A percentile compares a stretch with the other conserved stretches of the same genome.
Conservation (phyloP, 2,329 filamentous ascomycete species). For the Lachnellula occidentalis region DNA sequence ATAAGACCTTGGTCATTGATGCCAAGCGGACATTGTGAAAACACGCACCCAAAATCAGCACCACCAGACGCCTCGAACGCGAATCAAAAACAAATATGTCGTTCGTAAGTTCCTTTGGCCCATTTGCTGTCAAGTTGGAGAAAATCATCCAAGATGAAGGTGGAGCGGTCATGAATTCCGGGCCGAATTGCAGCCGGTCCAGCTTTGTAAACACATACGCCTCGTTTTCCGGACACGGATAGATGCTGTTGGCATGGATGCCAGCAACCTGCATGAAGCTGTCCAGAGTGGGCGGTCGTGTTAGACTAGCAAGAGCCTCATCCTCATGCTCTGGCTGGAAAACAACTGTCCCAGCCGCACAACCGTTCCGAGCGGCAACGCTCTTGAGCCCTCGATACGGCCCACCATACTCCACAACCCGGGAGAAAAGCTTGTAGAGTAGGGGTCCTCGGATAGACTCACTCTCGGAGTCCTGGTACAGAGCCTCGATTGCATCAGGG, state of each 20-base stretch:
- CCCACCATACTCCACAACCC: background rate
- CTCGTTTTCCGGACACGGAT: background rate
- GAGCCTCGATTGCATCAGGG: background rate
- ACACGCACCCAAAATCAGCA: background rate
- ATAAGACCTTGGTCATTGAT: background rate
- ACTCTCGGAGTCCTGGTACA: background rate
- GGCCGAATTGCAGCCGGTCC: background rate
- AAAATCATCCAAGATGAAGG: slow-evolving; percentile 3
- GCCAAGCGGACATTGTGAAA: background rate
- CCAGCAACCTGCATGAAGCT: slow-evolving; percentile 34
- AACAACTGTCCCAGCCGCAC: background rate
- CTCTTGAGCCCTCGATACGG: background rate
- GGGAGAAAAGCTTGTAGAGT: background rate
- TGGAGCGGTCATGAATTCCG: background rate
- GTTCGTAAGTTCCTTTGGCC: background rate
- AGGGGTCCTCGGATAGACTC: background rate
- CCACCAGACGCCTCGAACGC: background rate
- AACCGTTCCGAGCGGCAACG: background rate
- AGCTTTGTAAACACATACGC: background rate
- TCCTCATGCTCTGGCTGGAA: background rate
- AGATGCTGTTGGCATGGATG: slow-evolving; percentile 6
- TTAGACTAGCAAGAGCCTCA: background rate
- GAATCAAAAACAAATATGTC: slow-evolving; percentile 7
- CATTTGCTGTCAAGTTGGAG: slow-evolving; percentile 1
- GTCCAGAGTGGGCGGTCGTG: slow-evolving; percentile 19